Base-by-base conservation (phyloP, 2,329 filamentous ascomycete genomes). In the Xylariaceae sp. region DNA sequence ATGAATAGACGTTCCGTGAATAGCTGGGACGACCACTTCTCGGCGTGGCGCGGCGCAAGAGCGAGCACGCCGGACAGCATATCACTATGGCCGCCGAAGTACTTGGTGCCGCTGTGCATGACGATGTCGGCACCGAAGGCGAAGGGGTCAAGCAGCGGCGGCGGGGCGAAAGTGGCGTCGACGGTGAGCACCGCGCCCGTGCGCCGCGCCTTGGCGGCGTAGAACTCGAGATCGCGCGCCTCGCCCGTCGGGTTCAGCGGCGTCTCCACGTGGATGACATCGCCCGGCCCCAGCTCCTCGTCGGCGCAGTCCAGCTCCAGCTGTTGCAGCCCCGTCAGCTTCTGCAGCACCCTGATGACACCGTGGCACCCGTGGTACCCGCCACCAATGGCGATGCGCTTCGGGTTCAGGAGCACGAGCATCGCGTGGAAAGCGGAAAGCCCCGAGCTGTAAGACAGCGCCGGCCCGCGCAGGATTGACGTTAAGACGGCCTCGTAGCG, bases 331-430 rank as follows among this genome's bases (percentile, higher is more conserved):
- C 87, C 87, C 30, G 86, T 89, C 48, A 96, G 81, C 60, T 89
- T 88, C 56, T 80, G 72, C 61, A 95, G 78, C 52, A 97, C 73
- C 34, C 72, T 72, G 64, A 96, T 81, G 32, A 96, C 88, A 58
- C 89, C 90, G 71, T 96, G 90, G 72, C 89, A 95, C 64, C 94
- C 94, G 74, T 97, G 94, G 73, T 97, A 99, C 42, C 91, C 91
- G 12, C 80, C 84, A 39, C 85, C 85, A 61, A 97, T 90, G 62
- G 90, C 87, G 53, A 97, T 83, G 55, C 86, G 85, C 63, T 84
- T 84, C 1, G 94, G 94, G 69, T 95, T 91, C 6, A 95, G 74
- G 66, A 85, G 84, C n/a, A 91, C 85, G 2, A 97, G 79, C 55
- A 95, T 76, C 34, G 89, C 91, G 71, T 97, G 89, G 74, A 96